A percentile compares a stretch with the other conserved stretches of the same genome.
Evolutionary conservation across 2,329 filamentous ascomycete genomes (phyloP).

Genomic region (Colletotrichum shisoi): DNA sequence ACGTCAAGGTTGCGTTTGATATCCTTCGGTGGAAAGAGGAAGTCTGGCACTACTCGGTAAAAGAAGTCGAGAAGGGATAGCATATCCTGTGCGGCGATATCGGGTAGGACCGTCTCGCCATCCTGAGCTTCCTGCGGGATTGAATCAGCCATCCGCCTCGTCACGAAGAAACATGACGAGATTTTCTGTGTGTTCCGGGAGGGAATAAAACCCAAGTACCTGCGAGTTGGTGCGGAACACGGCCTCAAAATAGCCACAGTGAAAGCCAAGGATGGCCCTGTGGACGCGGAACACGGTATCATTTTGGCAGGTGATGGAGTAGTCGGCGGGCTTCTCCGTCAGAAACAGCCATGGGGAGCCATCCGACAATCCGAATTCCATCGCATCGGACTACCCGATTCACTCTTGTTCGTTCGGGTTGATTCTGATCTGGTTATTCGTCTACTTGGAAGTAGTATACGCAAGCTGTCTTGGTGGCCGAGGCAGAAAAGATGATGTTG

Average conservation of each 20-base stretch:
- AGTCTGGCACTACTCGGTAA: not conserved
- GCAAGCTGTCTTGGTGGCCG: no score
- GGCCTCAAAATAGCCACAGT: not conserved
- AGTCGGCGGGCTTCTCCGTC: slow-evolving; percentile 1
- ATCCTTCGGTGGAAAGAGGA: not conserved
- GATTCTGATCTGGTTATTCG: no score
- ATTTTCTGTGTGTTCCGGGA: not conserved
- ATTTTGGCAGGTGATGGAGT: not conserved
- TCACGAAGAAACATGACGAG: not conserved
- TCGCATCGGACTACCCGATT: no score
- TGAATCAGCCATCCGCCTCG: not conserved
- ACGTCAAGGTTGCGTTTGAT: not conserved
- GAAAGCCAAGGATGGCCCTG: not conserved
- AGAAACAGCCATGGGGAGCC: not conserved
- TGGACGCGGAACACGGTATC: not conserved
- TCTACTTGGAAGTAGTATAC: no score
- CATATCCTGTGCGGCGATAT: not conserved
- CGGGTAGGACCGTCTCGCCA: not conserved
- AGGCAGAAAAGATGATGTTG: no score
- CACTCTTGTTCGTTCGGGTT: no score
- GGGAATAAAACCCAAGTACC: not conserved
- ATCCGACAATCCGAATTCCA: no score
- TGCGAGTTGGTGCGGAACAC: not conserved
- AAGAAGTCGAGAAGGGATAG: not conserved
- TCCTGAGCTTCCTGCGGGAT: not conserved